phyloP scores from a whole-genome alignment of 768 basidiomycete genomes.

The Kwoniella europaea region DNA sequence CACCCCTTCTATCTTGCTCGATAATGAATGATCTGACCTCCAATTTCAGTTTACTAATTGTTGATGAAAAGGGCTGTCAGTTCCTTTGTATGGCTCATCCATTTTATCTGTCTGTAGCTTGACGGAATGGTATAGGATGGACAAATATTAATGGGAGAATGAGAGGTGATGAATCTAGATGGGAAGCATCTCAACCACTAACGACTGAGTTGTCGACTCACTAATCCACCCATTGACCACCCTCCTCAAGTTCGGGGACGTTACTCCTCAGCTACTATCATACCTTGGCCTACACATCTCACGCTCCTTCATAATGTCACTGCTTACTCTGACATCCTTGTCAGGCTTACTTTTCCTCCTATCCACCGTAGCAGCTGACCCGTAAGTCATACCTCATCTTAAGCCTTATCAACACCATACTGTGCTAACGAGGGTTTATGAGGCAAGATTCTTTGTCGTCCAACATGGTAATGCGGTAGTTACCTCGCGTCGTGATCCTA shows the following conservation, averaged over 20 bases:
- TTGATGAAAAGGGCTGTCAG: neutral
- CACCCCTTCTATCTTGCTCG: neutral
- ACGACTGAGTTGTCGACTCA: too few relatives aligned
- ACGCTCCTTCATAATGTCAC: neutral
- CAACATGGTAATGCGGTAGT: conserved; percentile 13
- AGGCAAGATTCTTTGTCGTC: conserved; percentile 18
- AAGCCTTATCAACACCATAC: too few relatives aligned
- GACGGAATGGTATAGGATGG: too few relatives aligned
- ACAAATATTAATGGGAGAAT: too few relatives aligned
- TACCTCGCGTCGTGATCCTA: conserved; percentile 34
- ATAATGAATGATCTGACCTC: neutral
- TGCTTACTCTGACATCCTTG: neutral
- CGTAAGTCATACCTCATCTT: neutral
- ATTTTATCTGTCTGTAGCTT: neutral
- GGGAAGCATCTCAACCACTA: too few relatives aligned
- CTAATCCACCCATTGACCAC: too few relatives aligned
- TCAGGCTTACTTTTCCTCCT: neutral
- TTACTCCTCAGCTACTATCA: too few relatives aligned
- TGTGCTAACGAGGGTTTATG: too few relatives aligned
- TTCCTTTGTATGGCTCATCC: neutral
- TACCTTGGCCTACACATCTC: too few relatives aligned
- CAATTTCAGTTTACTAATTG: neutral
- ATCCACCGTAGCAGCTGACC: neutral
- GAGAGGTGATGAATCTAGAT: too few relatives aligned
- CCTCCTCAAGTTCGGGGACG: too few relatives aligned